These are phyloP conservation scores for Plantago major DNA, from an alignment of 257 asterid species.

Conservation along the genomic window DNA sequence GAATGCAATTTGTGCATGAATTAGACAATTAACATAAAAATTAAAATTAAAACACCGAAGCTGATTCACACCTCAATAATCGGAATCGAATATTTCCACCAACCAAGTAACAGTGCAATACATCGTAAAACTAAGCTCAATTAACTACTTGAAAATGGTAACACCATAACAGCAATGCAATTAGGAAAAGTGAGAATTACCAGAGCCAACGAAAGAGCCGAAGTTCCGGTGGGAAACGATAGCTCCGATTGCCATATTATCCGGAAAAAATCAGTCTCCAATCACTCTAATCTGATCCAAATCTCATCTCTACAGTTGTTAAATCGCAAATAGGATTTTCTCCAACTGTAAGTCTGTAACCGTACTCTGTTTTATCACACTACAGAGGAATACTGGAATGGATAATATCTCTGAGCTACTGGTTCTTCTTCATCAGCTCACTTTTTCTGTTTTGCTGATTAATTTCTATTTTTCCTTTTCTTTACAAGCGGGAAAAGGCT, in stretches of 20 bases:
- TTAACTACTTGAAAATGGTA: neutral
- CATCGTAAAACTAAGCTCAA: neutral
- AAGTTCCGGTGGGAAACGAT: conserved; percentile 70
- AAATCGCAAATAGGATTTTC: neutral
- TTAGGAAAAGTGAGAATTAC: conserved; percentile 27
- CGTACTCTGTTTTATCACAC: conserved; percentile 1
- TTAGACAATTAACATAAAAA: neutral
- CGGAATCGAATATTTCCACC: neutral
- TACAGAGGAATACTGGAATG: neutral
- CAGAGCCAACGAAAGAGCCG: conserved; percentile 59
- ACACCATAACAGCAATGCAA: conserved; percentile 23
- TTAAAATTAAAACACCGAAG: neutral
- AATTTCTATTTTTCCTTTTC: conserved; percentile 16
- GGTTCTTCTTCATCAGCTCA: conserved; percentile 21
- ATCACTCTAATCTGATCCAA: conserved; percentile 6
- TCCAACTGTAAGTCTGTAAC: neutral
- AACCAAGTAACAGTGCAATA: neutral
- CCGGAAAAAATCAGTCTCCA: conserved; percentile 19
- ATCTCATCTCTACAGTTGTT: conserved; percentile 9
- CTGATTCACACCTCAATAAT: neutral
- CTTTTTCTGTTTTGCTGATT: conserved; percentile 4
- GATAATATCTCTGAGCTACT: conserved; percentile 22
- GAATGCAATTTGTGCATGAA: too few species aligned
- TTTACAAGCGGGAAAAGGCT: conserved; percentile 23
- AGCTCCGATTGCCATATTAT: conserved; percentile 75